Conservation (phyloP, 495 filamentous ascomycete genomes). For the Stereocaulon alpinum region DNA sequence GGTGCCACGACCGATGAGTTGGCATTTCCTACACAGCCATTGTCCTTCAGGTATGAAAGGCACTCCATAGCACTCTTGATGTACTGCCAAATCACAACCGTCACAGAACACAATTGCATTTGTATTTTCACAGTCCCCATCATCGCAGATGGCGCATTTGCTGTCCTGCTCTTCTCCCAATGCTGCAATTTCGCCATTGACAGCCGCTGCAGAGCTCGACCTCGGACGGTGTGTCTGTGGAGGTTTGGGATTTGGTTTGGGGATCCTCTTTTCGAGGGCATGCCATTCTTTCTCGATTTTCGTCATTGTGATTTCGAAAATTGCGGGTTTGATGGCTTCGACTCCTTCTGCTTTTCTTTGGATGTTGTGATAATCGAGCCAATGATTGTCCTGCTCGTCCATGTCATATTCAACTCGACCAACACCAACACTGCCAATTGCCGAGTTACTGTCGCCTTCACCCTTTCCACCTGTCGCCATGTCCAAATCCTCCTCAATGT, state of each 20-base stretch:
- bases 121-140: slow-evolving; percentile 98
- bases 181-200: slow-evolving; percentile 76
- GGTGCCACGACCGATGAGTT: slow-evolving; percentile 81
- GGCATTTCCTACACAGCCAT: slow-evolving; percentile 96
- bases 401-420: slow-evolving; percentile 96
- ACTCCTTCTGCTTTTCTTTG: slow-evolving; percentile 60
- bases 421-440: slow-evolving; percentile 36
- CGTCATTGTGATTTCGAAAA: slow-evolving; percentile 96
- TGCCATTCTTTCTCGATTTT: slow-evolving; percentile 99
- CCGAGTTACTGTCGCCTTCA: slow-evolving; percentile 51
- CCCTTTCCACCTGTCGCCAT: slow-evolving; percentile 43
- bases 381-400: slow-evolving; percentile 98
- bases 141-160: slow-evolving; percentile 96
- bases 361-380: slow-evolving; percentile 76
- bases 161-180: slow-evolving; percentile 89
- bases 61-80: slow-evolving; percentile 98
- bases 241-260: slow-evolving; percentile 90
- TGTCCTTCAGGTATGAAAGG: slow-evolving; percentile 98
- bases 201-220: slow-evolving; percentile 83
- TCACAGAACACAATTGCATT: slow-evolving; percentile 99
- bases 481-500: slow-evolving; percentile 76
- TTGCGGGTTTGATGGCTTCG: slow-evolving; percentile 75
- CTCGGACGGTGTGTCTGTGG: slow-evolving; percentile 83
- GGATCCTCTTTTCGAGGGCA: slow-evolving; percentile 87
- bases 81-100: slow-evolving; percentile 92